Percentiles rank a stretch among this genome's conserved stretches.
Evolutionary conservation across 2,329 filamentous ascomycete species (phyloP).

Genomic region (Hypoxylon sp.): DNA sequence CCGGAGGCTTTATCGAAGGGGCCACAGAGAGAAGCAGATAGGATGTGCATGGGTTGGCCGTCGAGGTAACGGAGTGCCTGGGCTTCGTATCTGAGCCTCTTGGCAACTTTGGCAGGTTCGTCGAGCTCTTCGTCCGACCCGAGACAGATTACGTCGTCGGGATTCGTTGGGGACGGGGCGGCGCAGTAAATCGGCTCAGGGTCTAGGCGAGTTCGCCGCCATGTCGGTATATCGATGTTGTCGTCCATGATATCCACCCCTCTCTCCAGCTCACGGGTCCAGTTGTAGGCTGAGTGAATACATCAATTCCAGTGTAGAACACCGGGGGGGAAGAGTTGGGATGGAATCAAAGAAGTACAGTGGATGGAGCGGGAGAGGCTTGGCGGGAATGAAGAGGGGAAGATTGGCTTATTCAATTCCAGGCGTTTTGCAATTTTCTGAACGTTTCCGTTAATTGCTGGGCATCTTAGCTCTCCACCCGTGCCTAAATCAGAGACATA

Average conservation of each 20-base stretch:
- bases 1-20: slow-evolving; percentile 63
- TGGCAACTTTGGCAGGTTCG: slow-evolving; percentile 55
- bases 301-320: not conserved
- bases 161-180: slow-evolving; percentile 41
- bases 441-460: slow-evolving; percentile 13
- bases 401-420: not conserved
- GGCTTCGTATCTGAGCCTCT: slow-evolving; percentile 63
- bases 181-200: slow-evolving; percentile 59
- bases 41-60: slow-evolving; percentile 63
- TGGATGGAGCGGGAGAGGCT: not conserved
- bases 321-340: not conserved
- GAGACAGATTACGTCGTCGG: slow-evolving; percentile 60
- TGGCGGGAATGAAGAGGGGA: not conserved
- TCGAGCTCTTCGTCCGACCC: slow-evolving; percentile 67
- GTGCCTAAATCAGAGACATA: no score
- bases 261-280: slow-evolving; percentile 3
- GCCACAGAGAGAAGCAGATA: slow-evolving; percentile 67
- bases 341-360: not conserved
- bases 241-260: slow-evolving; percentile 37
- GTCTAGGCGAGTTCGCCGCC: slow-evolving; percentile 39
- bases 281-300: not conserved
- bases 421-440: not conserved
- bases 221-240: slow-evolving; percentile 20
- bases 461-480: slow-evolving; percentile 19
- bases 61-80: slow-evolving; percentile 66